Conservation (phyloP, 2,329 filamentous ascomycete species). For the Pseudocercospora cruenta region DNA sequence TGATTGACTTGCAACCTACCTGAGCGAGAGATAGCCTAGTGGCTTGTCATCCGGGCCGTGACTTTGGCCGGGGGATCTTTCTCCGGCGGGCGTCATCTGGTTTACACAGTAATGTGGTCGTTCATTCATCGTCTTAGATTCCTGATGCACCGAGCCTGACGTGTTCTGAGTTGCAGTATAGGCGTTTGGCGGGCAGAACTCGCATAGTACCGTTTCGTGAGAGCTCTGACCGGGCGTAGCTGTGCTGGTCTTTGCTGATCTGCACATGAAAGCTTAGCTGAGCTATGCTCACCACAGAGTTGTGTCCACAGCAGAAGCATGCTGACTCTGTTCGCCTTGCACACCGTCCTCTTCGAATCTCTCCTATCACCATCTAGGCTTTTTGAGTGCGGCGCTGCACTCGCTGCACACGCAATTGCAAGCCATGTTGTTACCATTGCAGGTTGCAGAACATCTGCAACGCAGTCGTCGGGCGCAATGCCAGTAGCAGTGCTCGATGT, state of each 20-base stretch:
- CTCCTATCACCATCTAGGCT: background rate
- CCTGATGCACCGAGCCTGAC: background rate
- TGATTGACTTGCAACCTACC: background rate
- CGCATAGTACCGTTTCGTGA: background rate
- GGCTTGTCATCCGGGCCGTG: background rate
- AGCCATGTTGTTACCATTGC: background rate
- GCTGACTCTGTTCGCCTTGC: background rate
- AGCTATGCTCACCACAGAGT: background rate
- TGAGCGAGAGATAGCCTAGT: background rate
- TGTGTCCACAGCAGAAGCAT: background rate
- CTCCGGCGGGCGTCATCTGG: background rate
- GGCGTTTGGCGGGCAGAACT: background rate
- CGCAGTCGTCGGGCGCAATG: background rate
- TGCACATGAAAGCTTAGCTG: background rate
- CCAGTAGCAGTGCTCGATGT: too few relatives aligned
- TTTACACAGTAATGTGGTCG: background rate
- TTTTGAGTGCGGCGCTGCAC: background rate
- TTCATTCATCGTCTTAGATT: background rate
- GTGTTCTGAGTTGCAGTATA: background rate
- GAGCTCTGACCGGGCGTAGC: background rate
- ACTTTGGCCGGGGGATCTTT: background rate
- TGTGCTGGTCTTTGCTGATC: background rate
- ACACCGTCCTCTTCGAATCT: background rate
- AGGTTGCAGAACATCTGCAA: background rate
- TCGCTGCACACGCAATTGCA: too few relatives aligned